Evolutionary conservation across 805 yeast species (phyloP), one percentile per base, ranked within the genome.

Genomic region (Candida jianshihensis): DNA sequence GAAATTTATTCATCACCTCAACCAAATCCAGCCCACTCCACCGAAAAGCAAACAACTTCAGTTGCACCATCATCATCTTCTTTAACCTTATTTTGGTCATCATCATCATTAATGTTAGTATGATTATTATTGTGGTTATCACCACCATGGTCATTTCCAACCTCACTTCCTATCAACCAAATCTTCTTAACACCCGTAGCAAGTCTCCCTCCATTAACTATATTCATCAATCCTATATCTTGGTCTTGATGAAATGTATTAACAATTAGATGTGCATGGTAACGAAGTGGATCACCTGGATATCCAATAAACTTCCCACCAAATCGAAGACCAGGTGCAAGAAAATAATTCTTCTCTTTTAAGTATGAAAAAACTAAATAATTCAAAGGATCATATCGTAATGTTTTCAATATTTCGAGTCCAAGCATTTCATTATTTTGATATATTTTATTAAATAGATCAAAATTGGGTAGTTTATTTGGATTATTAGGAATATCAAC

Each of bases 11-110:
- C n/a, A n/a, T n/a, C n/a, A 14, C 16, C 13, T 37, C 57, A 87
- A 39, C 96, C 97, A 62, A 90, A 90, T 0, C 96, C 97, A 1
- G 97, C 88, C 98, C 98, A 90, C 60, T 90, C 96, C 2, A 90
- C 64, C 6, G 95, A 81, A 52, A 75, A 90, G 14, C 72, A 71
- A 32, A 60, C 62, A 13, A 63, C 60, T 32, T 48, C 49, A n/a
- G n/a, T n/a, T n/a, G n/a, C n/a, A 10, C 59, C 54, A 6, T 52
- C 49, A 30, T 29, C 32, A 25, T 33, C 32, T n/a, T 36, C 35
- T 15, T 40, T 44, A 2, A 41, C 53, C 14, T 39, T 45, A 3
- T 47, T 46, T 8, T 45, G 40, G 2, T 42, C 35, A 14, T 44
- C 42, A n/a, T 40, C 37, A 12, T 30, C 33, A 30, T 42, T 42